phyloP scores from a whole-genome alignment of 441 rosid species.

The Geranium incanum region DNA sequence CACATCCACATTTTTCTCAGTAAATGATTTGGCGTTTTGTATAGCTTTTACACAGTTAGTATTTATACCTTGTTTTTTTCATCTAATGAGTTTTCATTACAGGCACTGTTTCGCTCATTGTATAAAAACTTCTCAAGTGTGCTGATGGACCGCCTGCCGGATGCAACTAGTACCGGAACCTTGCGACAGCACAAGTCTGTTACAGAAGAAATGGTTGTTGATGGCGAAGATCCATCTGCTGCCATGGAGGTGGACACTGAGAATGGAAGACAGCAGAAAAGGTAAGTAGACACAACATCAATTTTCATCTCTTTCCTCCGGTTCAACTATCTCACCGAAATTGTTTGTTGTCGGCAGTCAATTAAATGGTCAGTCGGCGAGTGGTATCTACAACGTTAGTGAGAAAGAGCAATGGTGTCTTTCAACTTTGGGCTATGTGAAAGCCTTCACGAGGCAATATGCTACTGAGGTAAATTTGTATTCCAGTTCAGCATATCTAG shows the following conservation, averaged over 20 bases:
- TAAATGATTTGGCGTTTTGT: no score
- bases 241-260: slow-evolving; percentile 76
- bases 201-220: slow-evolving; percentile 51
- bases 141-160: slow-evolving; percentile 71
- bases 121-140: slow-evolving; percentile 63
- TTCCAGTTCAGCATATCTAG: neutral
- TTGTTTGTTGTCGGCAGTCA: slow-evolving; percentile 34
- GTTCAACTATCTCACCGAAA: neutral
- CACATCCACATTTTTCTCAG: no score
- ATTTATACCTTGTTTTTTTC: neutral
- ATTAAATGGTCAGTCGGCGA: slow-evolving; percentile 38
- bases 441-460: slow-evolving; percentile 85
- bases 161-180: slow-evolving; percentile 52
- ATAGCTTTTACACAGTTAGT: neutral
- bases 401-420: slow-evolving; percentile 96
- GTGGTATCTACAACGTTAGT: slow-evolving; percentile 39
- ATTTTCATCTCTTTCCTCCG: slow-evolving; percentile 2
- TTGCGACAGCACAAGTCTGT: slow-evolving; percentile 50
- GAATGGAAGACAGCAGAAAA: slow-evolving; percentile 53
- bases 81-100: slow-evolving; percentile 11
- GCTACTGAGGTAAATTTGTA: slow-evolving; percentile 72
- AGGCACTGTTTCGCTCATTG: slow-evolving; percentile 65
- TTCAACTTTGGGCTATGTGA: slow-evolving; percentile 81
- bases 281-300: slow-evolving; percentile 18
- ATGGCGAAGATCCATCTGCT: slow-evolving; percentile 45